phyloP scores from a whole-genome alignment of 2,329 filamentous ascomycete genomes.

The Fusarium pseudocircinatum region DNA sequence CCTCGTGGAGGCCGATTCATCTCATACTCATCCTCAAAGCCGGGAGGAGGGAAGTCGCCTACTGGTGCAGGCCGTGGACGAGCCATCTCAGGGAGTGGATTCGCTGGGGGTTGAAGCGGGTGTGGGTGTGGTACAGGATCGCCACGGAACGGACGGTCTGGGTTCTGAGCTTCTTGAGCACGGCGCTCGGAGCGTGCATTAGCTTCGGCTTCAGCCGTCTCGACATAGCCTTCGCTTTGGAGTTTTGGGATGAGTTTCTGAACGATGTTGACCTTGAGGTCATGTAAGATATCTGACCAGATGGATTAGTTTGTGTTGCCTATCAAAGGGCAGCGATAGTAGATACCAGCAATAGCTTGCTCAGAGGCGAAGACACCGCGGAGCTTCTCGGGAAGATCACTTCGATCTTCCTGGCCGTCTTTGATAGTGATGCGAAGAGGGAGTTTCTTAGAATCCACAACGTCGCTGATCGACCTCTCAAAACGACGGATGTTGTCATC shows the following conservation, averaged over 20 bases:
- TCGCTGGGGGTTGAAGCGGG: conserved; percentile 71
- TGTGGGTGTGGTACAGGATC: conserved; percentile 64
- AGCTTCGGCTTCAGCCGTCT: conserved; percentile 58
- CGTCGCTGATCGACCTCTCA: conserved; percentile 77
- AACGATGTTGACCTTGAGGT: conserved; percentile 82
- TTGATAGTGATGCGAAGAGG: conserved; percentile 65
- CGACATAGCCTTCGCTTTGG: conserved; percentile 81
- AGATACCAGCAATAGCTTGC: conserved; percentile 68
- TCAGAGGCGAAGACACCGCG: conserved; percentile 78
- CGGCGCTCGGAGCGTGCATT: conserved; percentile 54
- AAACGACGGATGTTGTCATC: conserved; percentile 84
- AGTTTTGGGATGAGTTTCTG: conserved; percentile 84
- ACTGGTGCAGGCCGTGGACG: conserved; percentile 68
- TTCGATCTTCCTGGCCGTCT: conserved; percentile 59
- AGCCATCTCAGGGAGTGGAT: conserved; percentile 70
- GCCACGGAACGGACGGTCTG: conserved; percentile 48
- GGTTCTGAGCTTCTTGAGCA: conserved; percentile 52
- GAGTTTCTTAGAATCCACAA: conserved; percentile 68
- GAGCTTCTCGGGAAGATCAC: conserved; percentile 58
- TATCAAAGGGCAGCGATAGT: no score
- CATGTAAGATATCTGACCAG: conserved; percentile 67
- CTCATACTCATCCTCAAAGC: conserved; percentile 93
- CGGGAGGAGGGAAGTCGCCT: conserved; percentile 83
- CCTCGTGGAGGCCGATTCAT: conserved; percentile 69
- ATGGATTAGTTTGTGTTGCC: not conserved